Conservation (phyloP, 176 grass and related monocot genomes). For the Paspalum vaginatum region DNA sequence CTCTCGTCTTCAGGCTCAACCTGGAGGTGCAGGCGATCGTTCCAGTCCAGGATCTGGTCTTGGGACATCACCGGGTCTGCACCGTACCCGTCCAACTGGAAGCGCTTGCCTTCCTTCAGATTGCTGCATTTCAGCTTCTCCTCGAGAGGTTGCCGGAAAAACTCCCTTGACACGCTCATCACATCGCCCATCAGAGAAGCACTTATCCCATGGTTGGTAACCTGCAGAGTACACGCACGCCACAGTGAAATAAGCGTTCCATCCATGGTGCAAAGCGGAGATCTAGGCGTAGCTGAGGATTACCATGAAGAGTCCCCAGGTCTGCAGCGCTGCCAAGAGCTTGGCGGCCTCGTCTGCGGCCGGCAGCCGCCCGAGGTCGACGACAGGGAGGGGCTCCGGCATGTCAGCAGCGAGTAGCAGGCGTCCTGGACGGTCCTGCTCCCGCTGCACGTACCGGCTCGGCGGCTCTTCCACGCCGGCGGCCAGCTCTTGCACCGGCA, state of each 20-base stretch:
- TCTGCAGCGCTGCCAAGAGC: constrained; percentile 37
- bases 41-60: constrained; percentile 58
- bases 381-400: constrained; percentile 32
- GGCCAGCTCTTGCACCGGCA: constrained; percentile 46
- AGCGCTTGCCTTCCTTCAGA: constrained; percentile 50
- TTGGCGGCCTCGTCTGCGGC: constrained; percentile 37
- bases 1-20: constrained; percentile 57
- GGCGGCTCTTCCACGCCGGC: constrained; percentile 36
- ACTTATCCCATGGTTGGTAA: constrained; percentile 52
- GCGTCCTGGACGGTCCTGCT: not conserved
- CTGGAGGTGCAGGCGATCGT: constrained; percentile 47
- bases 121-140: constrained; percentile 55
- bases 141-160: constrained; percentile 45
- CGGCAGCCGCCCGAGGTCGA: constrained; percentile 28
- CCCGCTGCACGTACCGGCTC: constrained; percentile 31
- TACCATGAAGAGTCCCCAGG: constrained; percentile 53
- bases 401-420: not conserved
- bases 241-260: not conserved
- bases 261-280: no score
- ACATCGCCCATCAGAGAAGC: constrained; percentile 49
- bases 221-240: constrained; percentile 3
- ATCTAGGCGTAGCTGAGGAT: not conserved
- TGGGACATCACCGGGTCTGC: constrained; percentile 40
- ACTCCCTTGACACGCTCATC: constrained; percentile 31
- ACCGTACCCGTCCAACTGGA: constrained; percentile 59